phyloP scores from a whole-genome alignment of 192 early-diverging fungal genomes.

The Gonapodya sp. region DNA sequence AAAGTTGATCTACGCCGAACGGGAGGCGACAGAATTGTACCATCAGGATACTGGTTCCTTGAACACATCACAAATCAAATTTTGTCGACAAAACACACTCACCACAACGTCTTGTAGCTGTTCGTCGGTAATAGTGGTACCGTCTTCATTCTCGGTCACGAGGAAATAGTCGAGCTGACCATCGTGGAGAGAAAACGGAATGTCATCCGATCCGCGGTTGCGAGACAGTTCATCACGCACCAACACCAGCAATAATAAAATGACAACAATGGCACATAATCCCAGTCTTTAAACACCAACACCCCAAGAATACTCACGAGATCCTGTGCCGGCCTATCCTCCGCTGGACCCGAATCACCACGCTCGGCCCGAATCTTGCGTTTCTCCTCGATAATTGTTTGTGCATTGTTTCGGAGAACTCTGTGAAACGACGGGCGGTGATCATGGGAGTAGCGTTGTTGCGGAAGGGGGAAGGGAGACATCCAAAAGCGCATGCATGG shows the following conservation, averaged over 20 bases:
- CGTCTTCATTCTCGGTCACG: constrained; percentile 3
- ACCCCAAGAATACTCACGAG: not conserved
- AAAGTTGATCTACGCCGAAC: too few species aligned
- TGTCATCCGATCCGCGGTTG: too few species aligned
- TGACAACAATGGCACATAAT: not conserved
- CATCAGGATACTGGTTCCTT: too few species aligned
- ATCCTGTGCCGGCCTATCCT: not conserved
- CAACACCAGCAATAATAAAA: too few species aligned
- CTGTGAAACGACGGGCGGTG: not conserved
- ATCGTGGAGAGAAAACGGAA: too few species aligned
- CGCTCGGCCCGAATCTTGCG: not conserved
- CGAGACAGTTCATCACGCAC: too few species aligned
- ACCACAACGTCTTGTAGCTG: constrained; percentile 2
- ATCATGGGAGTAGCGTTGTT: not conserved
- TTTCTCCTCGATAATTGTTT: constrained; percentile 8
- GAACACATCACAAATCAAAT: too few species aligned
- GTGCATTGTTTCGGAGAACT: not conserved
- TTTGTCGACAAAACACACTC: too few species aligned
- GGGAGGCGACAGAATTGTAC: too few species aligned
- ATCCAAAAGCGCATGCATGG: too few species aligned
- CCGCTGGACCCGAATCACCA: not conserved
- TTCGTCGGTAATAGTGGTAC: not conserved
- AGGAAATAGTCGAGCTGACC: not conserved
- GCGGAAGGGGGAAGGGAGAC: not conserved
- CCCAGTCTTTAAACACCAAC: not conserved